phyloP scores from a whole-genome alignment of 192 early-diverging fungal species.

The Dissophora globulifera region DNA sequence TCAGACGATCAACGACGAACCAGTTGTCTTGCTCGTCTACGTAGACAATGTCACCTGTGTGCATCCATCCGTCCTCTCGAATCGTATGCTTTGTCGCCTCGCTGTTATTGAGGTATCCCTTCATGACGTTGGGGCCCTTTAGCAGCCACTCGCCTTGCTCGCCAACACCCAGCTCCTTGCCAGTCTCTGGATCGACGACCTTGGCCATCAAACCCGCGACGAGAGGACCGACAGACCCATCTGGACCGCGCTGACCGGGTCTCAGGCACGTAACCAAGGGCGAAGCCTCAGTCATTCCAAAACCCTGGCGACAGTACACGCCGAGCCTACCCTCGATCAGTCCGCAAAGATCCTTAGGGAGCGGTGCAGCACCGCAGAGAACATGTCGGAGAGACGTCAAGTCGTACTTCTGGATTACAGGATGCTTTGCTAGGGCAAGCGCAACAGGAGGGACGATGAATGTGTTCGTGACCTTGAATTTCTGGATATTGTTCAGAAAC shows the following conservation, averaged over 20 bases:
- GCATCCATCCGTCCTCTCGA: slow-evolving; percentile 59
- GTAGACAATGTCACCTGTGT: slow-evolving; percentile 69
- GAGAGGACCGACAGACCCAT: slow-evolving; percentile 60
- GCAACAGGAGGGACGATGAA: slow-evolving; percentile 75
- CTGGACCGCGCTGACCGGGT: slow-evolving; percentile 16
- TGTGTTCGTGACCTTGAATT: slow-evolving; percentile 74
- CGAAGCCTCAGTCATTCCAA: slow-evolving; percentile 68
- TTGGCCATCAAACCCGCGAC: slow-evolving; percentile 57
- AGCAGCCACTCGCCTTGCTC: slow-evolving; percentile 59
- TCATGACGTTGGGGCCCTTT: slow-evolving; percentile 61
- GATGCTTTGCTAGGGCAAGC: slow-evolving; percentile 79
- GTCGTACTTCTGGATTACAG: slow-evolving; percentile 78
- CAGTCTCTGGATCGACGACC: slow-evolving; percentile 59
- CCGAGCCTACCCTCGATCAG: slow-evolving; percentile 59
- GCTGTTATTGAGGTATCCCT: slow-evolving; percentile 62
- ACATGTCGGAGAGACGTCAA: slow-evolving; percentile 71
- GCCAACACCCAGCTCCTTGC: slow-evolving; percentile 60
- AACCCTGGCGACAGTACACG: slow-evolving; percentile 62
- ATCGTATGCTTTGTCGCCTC: slow-evolving; percentile 57
- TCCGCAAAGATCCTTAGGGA: slow-evolving; percentile 72
- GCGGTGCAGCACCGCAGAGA: slow-evolving; percentile 84
- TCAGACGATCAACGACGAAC: slow-evolving; percentile 77
- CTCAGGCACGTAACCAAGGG: slow-evolving; percentile 39
- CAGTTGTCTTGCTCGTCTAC: slow-evolving; percentile 66
- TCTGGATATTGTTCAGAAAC: slow-evolving; percentile 73